phyloP scores from a whole-genome alignment of 2,329 filamentous ascomycete genomes.

The Fusarium chuoi region DNA sequence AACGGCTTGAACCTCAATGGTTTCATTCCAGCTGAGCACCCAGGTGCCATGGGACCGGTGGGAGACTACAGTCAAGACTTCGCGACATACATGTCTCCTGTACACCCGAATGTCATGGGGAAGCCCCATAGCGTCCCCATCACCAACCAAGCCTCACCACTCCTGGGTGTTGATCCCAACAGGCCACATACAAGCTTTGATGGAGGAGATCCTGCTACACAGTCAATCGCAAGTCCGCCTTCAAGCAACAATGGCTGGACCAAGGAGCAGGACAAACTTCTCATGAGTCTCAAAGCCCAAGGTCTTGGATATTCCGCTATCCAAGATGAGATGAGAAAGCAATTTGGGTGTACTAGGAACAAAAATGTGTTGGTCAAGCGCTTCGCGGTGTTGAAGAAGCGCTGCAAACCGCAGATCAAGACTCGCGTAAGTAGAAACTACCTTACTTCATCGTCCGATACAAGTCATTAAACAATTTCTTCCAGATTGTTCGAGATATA shows the following conservation, averaged over 20 bases:
- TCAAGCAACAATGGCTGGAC: neutral
- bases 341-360: neutral
- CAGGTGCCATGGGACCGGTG: neutral
- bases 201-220: neutral
- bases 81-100: neutral
- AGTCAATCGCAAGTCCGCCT: rapidly evolving
- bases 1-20: neutral
- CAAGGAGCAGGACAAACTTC: neutral
- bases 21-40: rapidly evolving
- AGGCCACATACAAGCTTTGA: neutral
- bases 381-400: neutral
- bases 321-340: neutral
- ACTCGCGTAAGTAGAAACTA: neutral
- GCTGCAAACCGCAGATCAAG: neutral
- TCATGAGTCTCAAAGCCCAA: neutral
- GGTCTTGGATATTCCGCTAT: neutral
- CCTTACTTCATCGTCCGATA: rapidly evolving
- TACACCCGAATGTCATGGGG: neutral
- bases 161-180: neutral
- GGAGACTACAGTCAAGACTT: neutral
- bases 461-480: neutral
- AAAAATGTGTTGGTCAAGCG: neutral
- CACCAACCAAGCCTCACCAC: rapidly evolving
- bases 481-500: neutral
- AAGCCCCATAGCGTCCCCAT: rapidly evolving